phyloP scores from a whole-genome alignment of 1,139 yeast species.

The Candida labiduridarum region DNA sequence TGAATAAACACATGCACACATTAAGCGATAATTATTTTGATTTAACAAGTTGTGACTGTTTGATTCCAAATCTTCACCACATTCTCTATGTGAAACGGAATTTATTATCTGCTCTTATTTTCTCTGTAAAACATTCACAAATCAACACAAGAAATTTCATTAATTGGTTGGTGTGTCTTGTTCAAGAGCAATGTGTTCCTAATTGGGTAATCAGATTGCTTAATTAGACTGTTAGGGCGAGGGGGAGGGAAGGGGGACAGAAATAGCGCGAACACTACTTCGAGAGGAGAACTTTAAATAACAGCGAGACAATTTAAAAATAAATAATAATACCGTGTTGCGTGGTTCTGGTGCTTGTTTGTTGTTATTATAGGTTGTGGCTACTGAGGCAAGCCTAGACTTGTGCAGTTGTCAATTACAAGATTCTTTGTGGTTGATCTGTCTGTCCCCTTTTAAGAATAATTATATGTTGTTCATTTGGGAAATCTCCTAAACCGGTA shows the following conservation, averaged over 20 bases:
- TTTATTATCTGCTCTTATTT: not conserved
- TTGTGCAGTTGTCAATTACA: no score
- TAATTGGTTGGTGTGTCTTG: not conserved
- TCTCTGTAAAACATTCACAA: no score
- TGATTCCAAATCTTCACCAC: not conserved
- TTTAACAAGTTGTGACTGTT: no score
- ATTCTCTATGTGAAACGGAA: not conserved
- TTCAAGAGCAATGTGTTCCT: not conserved
- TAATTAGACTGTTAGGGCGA: not conserved
- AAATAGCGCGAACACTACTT: not conserved
- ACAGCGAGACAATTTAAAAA: no score
- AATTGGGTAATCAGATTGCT: slow-evolving; percentile 4
- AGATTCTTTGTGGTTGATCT: no score
- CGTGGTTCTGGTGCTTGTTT: no score
- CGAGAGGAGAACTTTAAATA: no score
- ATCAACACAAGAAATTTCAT: not conserved
- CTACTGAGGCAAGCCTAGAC: no score
- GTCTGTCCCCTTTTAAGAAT: no score
- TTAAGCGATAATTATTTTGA: no score
- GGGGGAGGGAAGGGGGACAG: not conserved
- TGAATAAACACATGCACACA: not conserved
- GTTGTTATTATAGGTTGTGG: no score
- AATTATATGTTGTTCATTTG: not conserved
- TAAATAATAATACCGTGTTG: no score
- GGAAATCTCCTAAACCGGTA: slow-evolving; percentile 1